Evolutionary conservation across 129 eudicot genomes (phyloP), one percentile per base, ranked within the genome.

Genomic region (Ambrosia artemisiifolia): DNA sequence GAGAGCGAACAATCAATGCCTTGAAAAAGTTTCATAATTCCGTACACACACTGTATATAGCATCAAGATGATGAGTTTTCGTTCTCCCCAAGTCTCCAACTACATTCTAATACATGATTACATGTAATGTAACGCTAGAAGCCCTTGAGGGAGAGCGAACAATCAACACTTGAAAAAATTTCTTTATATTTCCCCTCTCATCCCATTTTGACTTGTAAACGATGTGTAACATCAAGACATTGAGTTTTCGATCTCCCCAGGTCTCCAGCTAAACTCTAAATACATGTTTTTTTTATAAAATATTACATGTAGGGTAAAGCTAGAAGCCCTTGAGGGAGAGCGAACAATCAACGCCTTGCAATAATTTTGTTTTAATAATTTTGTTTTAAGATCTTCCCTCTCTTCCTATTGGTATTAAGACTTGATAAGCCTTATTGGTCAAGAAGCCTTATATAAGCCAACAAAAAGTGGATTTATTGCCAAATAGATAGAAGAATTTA

Each of bases 141-240:
- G 86, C 86, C 83, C 73, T 78, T 78, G 83, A 82, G 80, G 86
- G 86, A 82, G 86, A 82, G 78, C 63, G 74, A 82, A 49, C 75
- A 78, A 46, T 78, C 48, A 55, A 8, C 11, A 6, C n/a, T 55
- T 20, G 62, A 20, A 55, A 55, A 49, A 7, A 72, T 2, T 49
- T 19, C 11, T 19, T 19, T 19, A 18, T 6, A 55, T 54, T 2
- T 28, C 14, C 63, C 8, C 36, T 73, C 47, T 67, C 24, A 62
- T 78, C 62, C 6, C 6, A 55, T 53, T 18, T 53, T 53, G 60
- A 53, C 30, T 53, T 18, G 2, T 18, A 17, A 17, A 53, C 11
- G 30, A 40, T 6, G 11, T 18, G 11, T 53, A 17, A 7, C 4
- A 53, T 18, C 60, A 53, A 53, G 11, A 53, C 60, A 3, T 3